Evolutionary conservation across 139 green algal genomes (phyloP), one percentile per base, ranked within the genome.

Genomic region (Chlorella sp.): DNA sequence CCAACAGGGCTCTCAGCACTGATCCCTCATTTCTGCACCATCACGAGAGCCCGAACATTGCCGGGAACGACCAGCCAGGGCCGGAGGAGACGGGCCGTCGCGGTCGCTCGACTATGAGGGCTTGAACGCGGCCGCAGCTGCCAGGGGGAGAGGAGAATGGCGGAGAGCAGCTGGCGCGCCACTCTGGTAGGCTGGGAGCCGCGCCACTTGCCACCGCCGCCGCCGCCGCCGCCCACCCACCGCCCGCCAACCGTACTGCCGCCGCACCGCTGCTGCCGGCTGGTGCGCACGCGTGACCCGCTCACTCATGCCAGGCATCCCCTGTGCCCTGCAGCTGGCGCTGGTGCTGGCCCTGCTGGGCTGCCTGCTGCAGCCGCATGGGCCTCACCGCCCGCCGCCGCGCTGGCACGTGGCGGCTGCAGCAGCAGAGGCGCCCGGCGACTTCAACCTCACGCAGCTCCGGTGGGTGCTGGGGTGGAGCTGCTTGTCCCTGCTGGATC

Each of bases 381-480:
- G 70, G 70, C 15, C 39, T 21, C 73, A 80, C 25, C 28, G 23
- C 41, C 30, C 51, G 13, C 51, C 51, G 41, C 72, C 72, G 41
- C 30, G 44, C 32, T 81, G 74, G 74, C 57, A 20, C 2, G 69
- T 75, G 69, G 73, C 73, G 7, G 73, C 73, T 7, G 73, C 73
- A 4, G 44, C 56, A 5, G 74, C 23, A 7, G 56, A 55, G 71
- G 1, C 26, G 36, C 9, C 41, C 16, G 60, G 25, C 76, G 0
- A 44, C 38, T 4, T 73, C 17, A 80, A 86, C 81, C 56, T 81
- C 36, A 73, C 81, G 12, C 25, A 81, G 47, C 56, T 75, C 12
- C 57, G 55, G 70, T 73, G 57, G 70, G 56, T 86, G 55, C 38
- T 34, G 71, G 38, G 3, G 39, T n/a, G 38, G 13, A 26, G 32